A percentile compares a stretch with the other conserved stretches of the same genome.
These are phyloP conservation scores for Talaromyces sp. DNA, from an alignment of 2,329 filamentous ascomycete genomes.

Conservation along the genomic window DNA sequence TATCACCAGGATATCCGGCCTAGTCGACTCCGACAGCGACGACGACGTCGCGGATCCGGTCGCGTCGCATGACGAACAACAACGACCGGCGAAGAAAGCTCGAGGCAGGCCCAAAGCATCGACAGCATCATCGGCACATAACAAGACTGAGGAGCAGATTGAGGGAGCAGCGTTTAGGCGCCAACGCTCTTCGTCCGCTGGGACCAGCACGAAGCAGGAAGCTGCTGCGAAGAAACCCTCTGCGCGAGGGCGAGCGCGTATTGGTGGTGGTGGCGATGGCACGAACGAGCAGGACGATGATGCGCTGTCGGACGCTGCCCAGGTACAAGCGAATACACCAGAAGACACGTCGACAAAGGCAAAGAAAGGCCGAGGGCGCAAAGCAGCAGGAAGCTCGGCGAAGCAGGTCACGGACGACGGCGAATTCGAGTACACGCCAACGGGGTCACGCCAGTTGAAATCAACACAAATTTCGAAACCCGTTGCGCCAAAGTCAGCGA, in stretches of 20 bases:
- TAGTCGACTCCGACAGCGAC: conserved; percentile 45
- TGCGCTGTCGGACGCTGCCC: conserved; percentile 33
- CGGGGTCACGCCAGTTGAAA: conserved; percentile 18
- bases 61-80: conserved; percentile 22
- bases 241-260: conserved; percentile 26
- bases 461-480: conserved; percentile 20
- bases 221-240: conserved; percentile 15
- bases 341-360: conserved; percentile 14
- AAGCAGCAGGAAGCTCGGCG: conserved; percentile 20
- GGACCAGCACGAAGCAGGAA: conserved; percentile 16
- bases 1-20: conserved; percentile 38
- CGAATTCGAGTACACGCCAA: conserved; percentile 39
- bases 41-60: conserved; percentile 27
- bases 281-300: conserved; percentile 25
- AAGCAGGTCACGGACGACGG: conserved; percentile 31
- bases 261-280: conserved; percentile 5
- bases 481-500: conserved; percentile 12
- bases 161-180: conserved; percentile 19
- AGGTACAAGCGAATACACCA: conserved; percentile 24
- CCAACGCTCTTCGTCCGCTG: conserved; percentile 18
- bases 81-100: conserved; percentile 30
- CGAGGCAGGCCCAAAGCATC: conserved; percentile 33
- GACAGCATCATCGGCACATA: conserved; percentile 25
- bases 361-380: conserved; percentile 21
- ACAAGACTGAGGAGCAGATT: conserved; percentile 38